These are phyloP conservation scores for Gracilaria vermiculophylla DNA, from an alignment of 23 red algal species.

Conservation along the genomic window DNA sequence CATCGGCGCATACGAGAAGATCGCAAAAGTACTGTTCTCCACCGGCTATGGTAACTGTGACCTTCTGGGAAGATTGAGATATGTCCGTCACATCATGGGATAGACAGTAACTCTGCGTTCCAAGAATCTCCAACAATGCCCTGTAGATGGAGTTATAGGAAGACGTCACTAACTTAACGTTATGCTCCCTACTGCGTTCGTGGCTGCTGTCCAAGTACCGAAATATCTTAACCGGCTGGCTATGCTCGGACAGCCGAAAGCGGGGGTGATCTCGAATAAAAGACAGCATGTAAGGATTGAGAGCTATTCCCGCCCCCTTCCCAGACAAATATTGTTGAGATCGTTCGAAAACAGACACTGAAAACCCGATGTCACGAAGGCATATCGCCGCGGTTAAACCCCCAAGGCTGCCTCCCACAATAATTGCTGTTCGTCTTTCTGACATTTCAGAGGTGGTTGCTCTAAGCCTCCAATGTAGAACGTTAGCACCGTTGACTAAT, in stretches of 20 bases:
- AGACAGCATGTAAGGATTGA: slow-evolving; percentile 9
- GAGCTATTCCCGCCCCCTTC: slow-evolving; percentile 46
- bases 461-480: neutral
- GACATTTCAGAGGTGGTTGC: too few relatives aligned
- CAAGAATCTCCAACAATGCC: slow-evolving; percentile 6
- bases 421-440: neutral
- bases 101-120: neutral
- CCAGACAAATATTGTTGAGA: slow-evolving; percentile 3
- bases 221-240: neutral
- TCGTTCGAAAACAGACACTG: slow-evolving; percentile 39
- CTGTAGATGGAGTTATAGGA: slow-evolving; percentile 38
- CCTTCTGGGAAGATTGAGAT: slow-evolving; percentile 22
- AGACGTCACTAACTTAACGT: neutral
- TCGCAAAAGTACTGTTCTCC: neutral
- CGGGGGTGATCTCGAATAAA: neutral
- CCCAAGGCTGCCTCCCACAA: slow-evolving; percentile 38
- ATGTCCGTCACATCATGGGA: neutral
- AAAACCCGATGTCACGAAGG: slow-evolving; percentile 8
- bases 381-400: slow-evolving; percentile 32
- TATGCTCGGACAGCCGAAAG: slow-evolving; percentile 10
- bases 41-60: neutral
- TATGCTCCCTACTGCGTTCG: neutral
- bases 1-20: slow-evolving; percentile 50
- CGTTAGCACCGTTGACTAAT: too few relatives aligned
- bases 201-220: neutral